These are phyloP conservation scores for Picochlorum costavermella DNA, from an alignment of 139 green algal species.

Conservation along the genomic window DNA sequence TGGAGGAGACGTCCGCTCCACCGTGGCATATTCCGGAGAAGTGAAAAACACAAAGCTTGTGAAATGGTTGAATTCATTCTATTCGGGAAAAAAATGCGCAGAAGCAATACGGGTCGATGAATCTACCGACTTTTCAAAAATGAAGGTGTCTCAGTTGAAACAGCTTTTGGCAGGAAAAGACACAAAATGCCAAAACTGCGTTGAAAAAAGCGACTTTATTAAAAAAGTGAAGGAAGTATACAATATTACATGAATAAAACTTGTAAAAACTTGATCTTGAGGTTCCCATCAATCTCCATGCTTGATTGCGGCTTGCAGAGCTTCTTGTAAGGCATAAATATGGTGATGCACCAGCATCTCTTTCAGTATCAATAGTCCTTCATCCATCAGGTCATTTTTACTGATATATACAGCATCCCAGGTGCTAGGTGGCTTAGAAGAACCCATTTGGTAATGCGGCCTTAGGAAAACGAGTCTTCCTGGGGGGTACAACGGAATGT, in stretches of 20 bases:
- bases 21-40: slow-evolving; percentile 20
- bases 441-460: slow-evolving; percentile 6
- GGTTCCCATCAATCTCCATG: neutral
- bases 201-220: slow-evolving; percentile 68
- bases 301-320: neutral
- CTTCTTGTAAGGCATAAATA: neutral
- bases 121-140: slow-evolving; percentile 44
- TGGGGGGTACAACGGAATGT: slow-evolving; percentile 16
- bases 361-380: slow-evolving; percentile 24
- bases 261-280: neutral
- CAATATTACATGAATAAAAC: slow-evolving; percentile 4
- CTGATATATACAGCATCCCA: slow-evolving; percentile 32
- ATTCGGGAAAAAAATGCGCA: slow-evolving; percentile 50
- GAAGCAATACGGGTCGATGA: slow-evolving; percentile 40
- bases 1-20: slow-evolving; percentile 39
- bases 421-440: neutral
- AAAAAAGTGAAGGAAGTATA: slow-evolving; percentile 27
- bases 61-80: slow-evolving; percentile 49
- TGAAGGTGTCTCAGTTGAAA: slow-evolving; percentile 63
- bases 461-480: slow-evolving; percentile 22
- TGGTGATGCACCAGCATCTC: slow-evolving; percentile 23
- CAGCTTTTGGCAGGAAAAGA: slow-evolving; percentile 47
- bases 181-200: slow-evolving; percentile 50
- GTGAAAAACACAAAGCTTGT: slow-evolving; percentile 56
- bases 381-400: slow-evolving; percentile 19